Conservation (phyloP, 2,329 filamentous ascomycete species). For the Diaporthe longicolla region DNA sequence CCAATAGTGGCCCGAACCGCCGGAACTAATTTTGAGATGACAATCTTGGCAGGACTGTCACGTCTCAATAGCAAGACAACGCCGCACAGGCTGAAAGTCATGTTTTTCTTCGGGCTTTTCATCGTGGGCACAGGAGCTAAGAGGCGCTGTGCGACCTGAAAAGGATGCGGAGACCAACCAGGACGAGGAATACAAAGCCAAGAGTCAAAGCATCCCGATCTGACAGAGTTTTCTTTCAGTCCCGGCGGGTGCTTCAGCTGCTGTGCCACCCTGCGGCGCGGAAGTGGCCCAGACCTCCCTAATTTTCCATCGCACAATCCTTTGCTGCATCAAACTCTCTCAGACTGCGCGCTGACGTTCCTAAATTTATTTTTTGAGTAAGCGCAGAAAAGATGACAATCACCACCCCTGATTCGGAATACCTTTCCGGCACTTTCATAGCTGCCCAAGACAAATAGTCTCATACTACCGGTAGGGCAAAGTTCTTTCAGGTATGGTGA, state of each 20-base stretch:
- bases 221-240: not conserved
- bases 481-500: not conserved
- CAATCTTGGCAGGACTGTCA: slow-evolving; percentile 21
- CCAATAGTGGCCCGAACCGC: slow-evolving; percentile 34
- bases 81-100: slow-evolving; percentile 1
- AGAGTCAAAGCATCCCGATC: slow-evolving; percentile 13
- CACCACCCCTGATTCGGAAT: not conserved
- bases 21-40: slow-evolving; percentile 18
- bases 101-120: not conserved
- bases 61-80: slow-evolving; percentile 5
- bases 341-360: not conserved
- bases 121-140: not conserved
- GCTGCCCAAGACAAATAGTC: not conserved
- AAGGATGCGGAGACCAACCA: not conserved
- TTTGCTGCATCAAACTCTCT: not conserved
- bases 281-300: slow-evolving; percentile 29
- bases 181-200: not conserved
- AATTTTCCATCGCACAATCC: slow-evolving; percentile 24
- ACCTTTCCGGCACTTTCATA: not conserved
- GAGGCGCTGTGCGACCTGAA: not conserved
- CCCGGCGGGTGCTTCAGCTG: slow-evolving; percentile 6
- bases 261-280: slow-evolving; percentile 30
- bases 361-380: not conserved
- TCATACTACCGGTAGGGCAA: not conserved
- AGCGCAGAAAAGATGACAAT: not conserved